A percentile compares a stretch with the other conserved stretches of the same genome.
phyloP scores from a whole-genome alignment of 257 asterid species.

The Vinca minor region DNA sequence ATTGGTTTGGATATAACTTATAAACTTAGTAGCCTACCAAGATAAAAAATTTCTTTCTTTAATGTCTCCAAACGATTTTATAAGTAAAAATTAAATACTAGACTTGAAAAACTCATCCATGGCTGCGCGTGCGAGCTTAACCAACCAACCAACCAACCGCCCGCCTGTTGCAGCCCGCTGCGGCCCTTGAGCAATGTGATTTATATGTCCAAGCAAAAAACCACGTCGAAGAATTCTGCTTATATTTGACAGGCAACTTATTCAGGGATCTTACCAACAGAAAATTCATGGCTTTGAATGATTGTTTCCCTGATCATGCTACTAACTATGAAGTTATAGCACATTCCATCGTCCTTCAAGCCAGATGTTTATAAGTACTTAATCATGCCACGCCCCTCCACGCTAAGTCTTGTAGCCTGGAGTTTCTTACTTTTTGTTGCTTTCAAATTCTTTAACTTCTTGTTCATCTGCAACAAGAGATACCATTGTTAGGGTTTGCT shows the following conservation, averaged over 20 bases:
- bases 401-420: slow-evolving; percentile 89
- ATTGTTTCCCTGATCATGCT: slow-evolving; percentile 6
- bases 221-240: neutral
- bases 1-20: no score
- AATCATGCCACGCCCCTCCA: slow-evolving; percentile 95
- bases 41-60: no score
- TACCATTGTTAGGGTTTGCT: neutral
- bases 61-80: neutral
- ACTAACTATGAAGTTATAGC: no score
- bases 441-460: slow-evolving; percentile 83
- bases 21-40: no score
- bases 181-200: neutral
- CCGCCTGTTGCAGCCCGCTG: neutral
- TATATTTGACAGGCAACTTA: neutral
- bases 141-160: neutral
- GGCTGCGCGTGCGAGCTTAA: no score
- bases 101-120: neutral
- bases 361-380: slow-evolving; percentile 48
- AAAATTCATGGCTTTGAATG: neutral
- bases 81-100: neutral
- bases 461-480: slow-evolving; percentile 59
- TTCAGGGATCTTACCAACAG: neutral
- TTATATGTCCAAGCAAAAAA: no score
- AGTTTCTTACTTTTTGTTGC: slow-evolving; percentile 77
- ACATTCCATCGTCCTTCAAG: neutral